Conservation (phyloP, 805 yeast genomes). For the Cyberlindnera euphorbiae region DNA sequence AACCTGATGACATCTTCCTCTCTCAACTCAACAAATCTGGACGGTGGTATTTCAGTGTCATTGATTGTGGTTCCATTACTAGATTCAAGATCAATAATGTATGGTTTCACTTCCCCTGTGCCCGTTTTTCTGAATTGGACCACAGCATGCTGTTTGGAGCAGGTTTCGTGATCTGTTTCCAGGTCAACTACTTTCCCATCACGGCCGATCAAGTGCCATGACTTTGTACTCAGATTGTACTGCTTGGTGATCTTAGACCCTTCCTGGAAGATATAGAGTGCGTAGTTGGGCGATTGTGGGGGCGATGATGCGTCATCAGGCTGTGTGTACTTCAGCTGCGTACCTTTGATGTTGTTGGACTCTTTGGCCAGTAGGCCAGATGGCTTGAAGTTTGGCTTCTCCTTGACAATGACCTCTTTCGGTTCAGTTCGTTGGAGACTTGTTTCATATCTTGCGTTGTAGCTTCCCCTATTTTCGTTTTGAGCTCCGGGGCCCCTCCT, state of each 20-base stretch:
- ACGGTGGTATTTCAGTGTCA: constrained; percentile 33
- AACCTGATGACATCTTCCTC: constrained; percentile 38
- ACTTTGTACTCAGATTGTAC: constrained; percentile 24
- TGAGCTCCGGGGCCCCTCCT: no score
- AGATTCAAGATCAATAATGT: constrained; percentile 42
- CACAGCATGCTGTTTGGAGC: constrained; percentile 46
- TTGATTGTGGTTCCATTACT: constrained; percentile 44
- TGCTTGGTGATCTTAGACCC: constrained; percentile 24
- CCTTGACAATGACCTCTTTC: constrained; percentile 5
- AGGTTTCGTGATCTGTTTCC: constrained; percentile 30
- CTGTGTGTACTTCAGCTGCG: constrained; percentile 34
- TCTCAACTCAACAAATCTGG: constrained; percentile 38
- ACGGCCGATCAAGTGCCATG: constrained; percentile 34
- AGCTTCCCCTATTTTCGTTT: no score
- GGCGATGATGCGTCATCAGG: constrained; percentile 32
- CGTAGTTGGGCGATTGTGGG: constrained; percentile 24
- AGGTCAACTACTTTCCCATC: constrained; percentile 33
- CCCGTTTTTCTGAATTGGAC: constrained; percentile 36
- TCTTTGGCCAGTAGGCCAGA: constrained; percentile 41
- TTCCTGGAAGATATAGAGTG: constrained; percentile 28
- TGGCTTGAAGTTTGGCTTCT: constrained; percentile 34
- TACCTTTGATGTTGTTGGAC: constrained; percentile 31
- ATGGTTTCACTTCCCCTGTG: constrained; percentile 23
- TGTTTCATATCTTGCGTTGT: no score
- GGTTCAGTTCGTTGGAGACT: no score